Evolutionary conservation across 345 rosid genomes (phyloP).

Genomic region (Rhizophora mangle): DNA sequence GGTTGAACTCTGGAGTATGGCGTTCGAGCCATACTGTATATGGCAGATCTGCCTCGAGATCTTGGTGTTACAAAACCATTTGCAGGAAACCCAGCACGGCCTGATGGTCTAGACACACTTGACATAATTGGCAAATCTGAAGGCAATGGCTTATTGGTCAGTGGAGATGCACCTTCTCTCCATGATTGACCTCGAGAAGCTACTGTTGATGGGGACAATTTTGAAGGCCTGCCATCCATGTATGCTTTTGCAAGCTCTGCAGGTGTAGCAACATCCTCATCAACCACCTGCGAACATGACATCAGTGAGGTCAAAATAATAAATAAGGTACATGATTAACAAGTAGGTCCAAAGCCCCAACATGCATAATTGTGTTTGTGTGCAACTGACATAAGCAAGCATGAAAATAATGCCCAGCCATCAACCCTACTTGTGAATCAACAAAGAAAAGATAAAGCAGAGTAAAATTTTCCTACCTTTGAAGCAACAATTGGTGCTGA

Average conservation of each 20-base stretch:
- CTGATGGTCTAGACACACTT: constrained; percentile 49
- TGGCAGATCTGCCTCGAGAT: constrained; percentile 77
- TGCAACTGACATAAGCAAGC: too few relatives aligned
- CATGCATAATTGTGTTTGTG: not conserved
- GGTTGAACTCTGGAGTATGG: constrained; percentile 74
- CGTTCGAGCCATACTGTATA: constrained; percentile 85
- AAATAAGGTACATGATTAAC: too few relatives aligned
- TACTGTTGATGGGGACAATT: constrained; percentile 55
- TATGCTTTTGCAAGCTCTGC: constrained; percentile 95
- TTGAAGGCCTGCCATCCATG: constrained; percentile 85
- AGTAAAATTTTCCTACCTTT: constrained; percentile 38
- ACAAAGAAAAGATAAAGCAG: not conserved
- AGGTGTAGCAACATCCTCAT: constrained; percentile 73
- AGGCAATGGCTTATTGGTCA: constrained; percentile 34
- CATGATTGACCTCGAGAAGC: constrained; percentile 40
- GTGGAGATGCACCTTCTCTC: constrained; percentile 44
- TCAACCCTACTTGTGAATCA: not conserved
- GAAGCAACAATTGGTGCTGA: constrained; percentile 44
- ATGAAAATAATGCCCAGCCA: not conserved
- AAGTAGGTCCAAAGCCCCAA: too few relatives aligned
- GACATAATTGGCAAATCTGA: constrained; percentile 48
- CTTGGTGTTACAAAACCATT: constrained; percentile 80
- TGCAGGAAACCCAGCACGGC: constrained; percentile 38
- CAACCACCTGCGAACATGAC: constrained; percentile 52
- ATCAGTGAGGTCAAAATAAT: not conserved